phyloP scores from a whole-genome alignment of 352 stramenopile genomes.

The Blastocystis hominis region DNA sequence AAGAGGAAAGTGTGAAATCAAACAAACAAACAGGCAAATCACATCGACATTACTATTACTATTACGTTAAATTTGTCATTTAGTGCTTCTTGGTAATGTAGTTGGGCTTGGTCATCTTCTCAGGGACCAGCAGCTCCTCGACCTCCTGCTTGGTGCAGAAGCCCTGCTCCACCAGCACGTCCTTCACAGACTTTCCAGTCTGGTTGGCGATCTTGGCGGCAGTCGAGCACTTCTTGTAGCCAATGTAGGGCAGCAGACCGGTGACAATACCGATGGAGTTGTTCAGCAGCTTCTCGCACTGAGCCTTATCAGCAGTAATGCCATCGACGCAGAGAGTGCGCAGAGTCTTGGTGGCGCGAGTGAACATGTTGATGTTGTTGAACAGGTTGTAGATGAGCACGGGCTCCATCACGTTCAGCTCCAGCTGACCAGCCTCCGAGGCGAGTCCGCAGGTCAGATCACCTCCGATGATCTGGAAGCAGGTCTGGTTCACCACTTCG shows the following conservation, averaged over 20 bases:
- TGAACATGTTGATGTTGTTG: slow-evolving; percentile 53
- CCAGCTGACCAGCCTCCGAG: too few species aligned
- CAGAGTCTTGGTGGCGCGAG: slow-evolving; percentile 44
- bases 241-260: slow-evolving; percentile 45
- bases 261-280: slow-evolving; percentile 55
- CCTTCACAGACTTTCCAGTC: slow-evolving; percentile 53
- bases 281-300: slow-evolving; percentile 43
- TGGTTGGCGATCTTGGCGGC: slow-evolving; percentile 40
- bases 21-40: too few species aligned
- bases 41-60: too few species aligned
- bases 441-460: slow-evolving; percentile 48
- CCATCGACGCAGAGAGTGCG: slow-evolving; percentile 50
- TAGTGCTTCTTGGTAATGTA: slow-evolving; percentile 51
- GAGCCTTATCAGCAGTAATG: slow-evolving; percentile 41
- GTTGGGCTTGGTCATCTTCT: slow-evolving; percentile 57
- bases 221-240: slow-evolving; percentile 51
- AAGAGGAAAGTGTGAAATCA: too few species aligned
- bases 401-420: too few species aligned
- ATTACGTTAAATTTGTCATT: too few species aligned
- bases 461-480: slow-evolving; percentile 27
- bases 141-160: slow-evolving; percentile 49
- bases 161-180: slow-evolving; percentile 39
- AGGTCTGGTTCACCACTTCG: too few species aligned
- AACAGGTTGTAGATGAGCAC: slow-evolving; percentile 55
- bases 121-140: slow-evolving; percentile 39